phyloP scores from a whole-genome alignment of 164 flowering plant genomes.

The Kalanchoe fedtschenkoi region DNA sequence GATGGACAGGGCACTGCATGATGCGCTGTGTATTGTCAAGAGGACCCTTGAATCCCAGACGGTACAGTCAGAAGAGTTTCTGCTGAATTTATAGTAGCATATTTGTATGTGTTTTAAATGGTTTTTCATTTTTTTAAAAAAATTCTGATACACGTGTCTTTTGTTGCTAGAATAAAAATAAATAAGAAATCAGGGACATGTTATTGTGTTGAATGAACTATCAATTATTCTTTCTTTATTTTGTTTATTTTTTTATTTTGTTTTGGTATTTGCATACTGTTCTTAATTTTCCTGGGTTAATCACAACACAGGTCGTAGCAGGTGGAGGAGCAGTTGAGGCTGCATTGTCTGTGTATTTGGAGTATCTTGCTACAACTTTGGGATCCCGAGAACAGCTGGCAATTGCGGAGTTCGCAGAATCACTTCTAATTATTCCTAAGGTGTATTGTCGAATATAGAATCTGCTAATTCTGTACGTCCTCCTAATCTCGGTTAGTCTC shows the following conservation, averaged over 20 bases:
- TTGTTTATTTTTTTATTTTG: background rate
- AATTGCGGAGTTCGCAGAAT: slow-evolving; percentile 97
- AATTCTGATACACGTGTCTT: too few species aligned
- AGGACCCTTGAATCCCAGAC: slow-evolving; percentile 90
- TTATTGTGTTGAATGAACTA: background rate
- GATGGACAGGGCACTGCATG: slow-evolving; percentile 98
- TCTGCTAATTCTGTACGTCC: background rate
- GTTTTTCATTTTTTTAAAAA: too few species aligned
- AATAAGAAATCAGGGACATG: too few species aligned
- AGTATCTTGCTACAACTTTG: slow-evolving; percentile 82
- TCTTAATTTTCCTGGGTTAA: background rate
- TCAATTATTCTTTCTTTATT: too few species aligned
- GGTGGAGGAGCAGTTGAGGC: slow-evolving; percentile 99
- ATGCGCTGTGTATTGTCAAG: slow-evolving; percentile 90
- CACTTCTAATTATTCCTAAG: slow-evolving; percentile 86
- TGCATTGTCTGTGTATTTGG: slow-evolving; percentile 88
- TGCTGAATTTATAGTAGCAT: too few species aligned
- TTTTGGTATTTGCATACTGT: background rate
- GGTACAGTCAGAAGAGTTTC: slow-evolving; percentile 27
- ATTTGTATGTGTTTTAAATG: too few species aligned
- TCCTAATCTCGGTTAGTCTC: background rate
- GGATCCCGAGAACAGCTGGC: slow-evolving; percentile 99
- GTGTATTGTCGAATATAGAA: slow-evolving; percentile 15
- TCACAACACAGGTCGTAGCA: slow-evolving; percentile 62
- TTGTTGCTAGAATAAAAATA: too few species aligned